Conservation (phyloP, 2,329 filamentous ascomycete species). For the Colletotrichum sp. region DNA sequence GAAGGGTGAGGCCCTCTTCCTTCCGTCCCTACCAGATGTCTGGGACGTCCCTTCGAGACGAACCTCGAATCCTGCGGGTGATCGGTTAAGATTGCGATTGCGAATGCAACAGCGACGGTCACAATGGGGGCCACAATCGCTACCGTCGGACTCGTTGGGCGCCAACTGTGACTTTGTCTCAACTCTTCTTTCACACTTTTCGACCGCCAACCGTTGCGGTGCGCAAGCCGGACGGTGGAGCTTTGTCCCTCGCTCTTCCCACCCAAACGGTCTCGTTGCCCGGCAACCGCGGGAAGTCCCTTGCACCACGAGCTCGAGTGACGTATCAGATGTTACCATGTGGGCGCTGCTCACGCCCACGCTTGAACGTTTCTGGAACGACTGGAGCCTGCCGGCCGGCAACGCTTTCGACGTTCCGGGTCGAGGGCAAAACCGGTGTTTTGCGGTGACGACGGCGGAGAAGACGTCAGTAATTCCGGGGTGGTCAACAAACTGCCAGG, state of each 20-base stretch:
- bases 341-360: background rate
- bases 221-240: background rate
- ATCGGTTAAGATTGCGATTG: background rate
- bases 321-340: slow-evolving; percentile 18
- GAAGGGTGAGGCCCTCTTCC: background rate
- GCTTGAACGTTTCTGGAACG: background rate
- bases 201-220: background rate
- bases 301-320: slow-evolving; percentile 9
- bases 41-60: background rate
- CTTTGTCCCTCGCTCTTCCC: background rate
- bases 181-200: background rate
- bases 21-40: background rate
- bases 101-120: background rate
- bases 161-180: background rate
- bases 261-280: slow-evolving; percentile 14
- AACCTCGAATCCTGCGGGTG: background rate
- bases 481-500: background rate
- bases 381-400: background rate
- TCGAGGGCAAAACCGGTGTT: background rate
- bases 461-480: background rate
- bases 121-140: background rate
- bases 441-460: background rate
- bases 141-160: background rate
- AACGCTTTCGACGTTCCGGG: background rate
- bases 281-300: slow-evolving; percentile 22